These are phyloP conservation scores for Sophora flavescens DNA, from an alignment of 306 rosid genomes.

Conservation along the genomic window DNA sequence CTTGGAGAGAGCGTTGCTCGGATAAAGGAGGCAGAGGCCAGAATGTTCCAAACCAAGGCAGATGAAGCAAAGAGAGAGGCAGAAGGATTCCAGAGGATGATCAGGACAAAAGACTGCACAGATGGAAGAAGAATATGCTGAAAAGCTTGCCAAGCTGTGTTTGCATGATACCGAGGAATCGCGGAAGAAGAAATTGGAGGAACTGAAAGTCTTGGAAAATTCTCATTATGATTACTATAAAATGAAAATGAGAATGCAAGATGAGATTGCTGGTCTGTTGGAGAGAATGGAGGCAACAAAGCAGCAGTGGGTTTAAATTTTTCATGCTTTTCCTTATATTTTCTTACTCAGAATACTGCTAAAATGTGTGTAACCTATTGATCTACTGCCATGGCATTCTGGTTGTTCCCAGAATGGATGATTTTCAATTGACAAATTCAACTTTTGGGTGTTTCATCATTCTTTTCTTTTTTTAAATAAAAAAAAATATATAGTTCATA, in stretches of 20 bases:
- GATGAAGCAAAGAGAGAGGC: constrained; percentile 96
- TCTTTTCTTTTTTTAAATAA: neutral
- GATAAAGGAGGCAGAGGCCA: constrained; percentile 94
- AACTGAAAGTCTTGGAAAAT: constrained; percentile 79
- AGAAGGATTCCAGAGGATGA: constrained; percentile 72
- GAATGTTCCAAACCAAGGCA: constrained; percentile 94
- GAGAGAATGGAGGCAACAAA: constrained; percentile 96
- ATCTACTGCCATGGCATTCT: constrained; percentile 43
- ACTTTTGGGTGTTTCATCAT: constrained; percentile 40
- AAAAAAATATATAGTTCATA: constrained; percentile 8
- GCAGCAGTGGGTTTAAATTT: constrained; percentile 68
- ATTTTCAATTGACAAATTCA: constrained; percentile 46
- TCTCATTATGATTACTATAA: constrained; percentile 77
- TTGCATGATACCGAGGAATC: constrained; percentile 79
- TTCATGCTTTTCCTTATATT: constrained; percentile 17
- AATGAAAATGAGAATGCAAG: constrained; percentile 92
- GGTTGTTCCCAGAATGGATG: constrained; percentile 55
- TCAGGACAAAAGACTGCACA: constrained; percentile 65
- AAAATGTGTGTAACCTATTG: constrained; percentile 54
- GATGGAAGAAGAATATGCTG: constrained; percentile 81
- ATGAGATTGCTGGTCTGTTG: constrained; percentile 80
- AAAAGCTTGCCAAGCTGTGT: constrained; percentile 71
- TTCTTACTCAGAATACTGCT: constrained; percentile 49
- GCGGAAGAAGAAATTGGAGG: constrained; percentile 81
- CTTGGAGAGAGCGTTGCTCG: constrained; percentile 87